Percentiles rank a stretch among this genome's conserved stretches.
phyloP scores from a whole-genome alignment of 805 yeast genomes.

The Brettanomyces naardenensis region DNA sequence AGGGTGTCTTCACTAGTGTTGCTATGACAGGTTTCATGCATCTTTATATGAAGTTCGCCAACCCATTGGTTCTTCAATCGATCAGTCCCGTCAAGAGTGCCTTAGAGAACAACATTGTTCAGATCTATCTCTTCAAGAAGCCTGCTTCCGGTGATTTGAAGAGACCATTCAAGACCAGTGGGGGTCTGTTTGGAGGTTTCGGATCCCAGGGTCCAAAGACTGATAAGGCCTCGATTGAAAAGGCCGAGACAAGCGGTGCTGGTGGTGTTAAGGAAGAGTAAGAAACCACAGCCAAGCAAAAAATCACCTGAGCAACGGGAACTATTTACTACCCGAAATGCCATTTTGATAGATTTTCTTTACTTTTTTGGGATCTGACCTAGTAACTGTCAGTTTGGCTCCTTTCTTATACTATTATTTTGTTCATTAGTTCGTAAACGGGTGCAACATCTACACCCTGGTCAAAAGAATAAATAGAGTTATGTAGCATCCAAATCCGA shows the following conservation, averaged over 20 bases:
- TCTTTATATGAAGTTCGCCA: conserved; percentile 92
- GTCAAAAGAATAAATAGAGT: conserved; percentile 43
- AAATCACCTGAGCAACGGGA: too few relatives aligned
- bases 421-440: too few relatives aligned
- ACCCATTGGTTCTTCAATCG: conserved; percentile 93
- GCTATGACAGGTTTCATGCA: conserved; percentile 99
- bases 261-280: conserved; percentile 89
- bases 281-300: conserved; percentile 8
- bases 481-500: conserved; percentile 45
- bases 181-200: conserved; percentile 56
- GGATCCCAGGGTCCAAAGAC: conserved; percentile 45
- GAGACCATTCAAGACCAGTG: conserved; percentile 90
- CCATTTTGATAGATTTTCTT: neutral
- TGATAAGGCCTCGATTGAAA: conserved; percentile 80
- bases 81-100: conserved; percentile 87
- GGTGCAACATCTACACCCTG: too few relatives aligned
- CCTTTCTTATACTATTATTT: neutral
- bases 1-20: conserved; percentile 76
- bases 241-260: conserved; percentile 76
- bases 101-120: conserved; percentile 80
- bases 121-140: conserved; percentile 79
- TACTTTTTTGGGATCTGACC: neutral
- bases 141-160: conserved; percentile 84
- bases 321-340: too few relatives aligned
- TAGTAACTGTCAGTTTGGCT: neutral